Conservation (phyloP, 208 protist species). For the Acanthamoeba triangularis region DNA sequence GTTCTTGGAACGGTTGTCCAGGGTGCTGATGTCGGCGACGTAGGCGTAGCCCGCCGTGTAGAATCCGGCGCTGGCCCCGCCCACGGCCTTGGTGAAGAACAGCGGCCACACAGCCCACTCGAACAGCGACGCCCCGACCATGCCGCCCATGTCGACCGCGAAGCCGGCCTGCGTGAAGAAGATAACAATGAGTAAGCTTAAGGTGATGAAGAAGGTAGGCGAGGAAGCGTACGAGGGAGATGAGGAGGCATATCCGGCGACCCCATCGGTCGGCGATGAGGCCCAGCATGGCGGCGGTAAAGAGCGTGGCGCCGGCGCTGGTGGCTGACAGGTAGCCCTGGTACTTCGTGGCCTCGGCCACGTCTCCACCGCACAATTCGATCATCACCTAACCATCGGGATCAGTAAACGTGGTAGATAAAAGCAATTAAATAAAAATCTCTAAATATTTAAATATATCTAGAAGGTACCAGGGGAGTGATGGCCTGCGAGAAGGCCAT, state of each 20-base stretch:
- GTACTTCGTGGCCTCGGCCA: not conserved
- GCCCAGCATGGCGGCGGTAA: not conserved
- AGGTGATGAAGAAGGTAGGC: too few relatives aligned
- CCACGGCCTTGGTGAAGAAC: not conserved
- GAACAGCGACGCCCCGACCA: not conserved
- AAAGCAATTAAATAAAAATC: too few relatives aligned
- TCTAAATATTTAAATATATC: too few relatives aligned
- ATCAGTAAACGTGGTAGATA: too few relatives aligned
- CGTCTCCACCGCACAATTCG: not conserved
- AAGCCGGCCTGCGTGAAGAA: not conserved
- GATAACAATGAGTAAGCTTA: not conserved
- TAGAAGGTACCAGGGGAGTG: not conserved
- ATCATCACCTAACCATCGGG: too few relatives aligned
- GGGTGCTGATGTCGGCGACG: not conserved
- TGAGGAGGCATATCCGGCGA: not conserved
- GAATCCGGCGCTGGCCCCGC: slow-evolving; percentile 1
- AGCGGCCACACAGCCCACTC: not conserved
- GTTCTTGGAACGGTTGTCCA: not conserved
- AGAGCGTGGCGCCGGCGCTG: not conserved
- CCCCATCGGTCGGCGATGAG: slow-evolving; percentile 35
- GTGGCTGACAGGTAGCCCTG: not conserved
- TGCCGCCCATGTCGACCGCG: not conserved
- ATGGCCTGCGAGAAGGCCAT: not conserved
- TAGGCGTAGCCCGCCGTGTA: slow-evolving; percentile 36
- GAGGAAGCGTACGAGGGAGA: not conserved